Evolutionary conservation across 305 asterid species (phyloP).

Genomic region (Plantago lanceolata): DNA sequence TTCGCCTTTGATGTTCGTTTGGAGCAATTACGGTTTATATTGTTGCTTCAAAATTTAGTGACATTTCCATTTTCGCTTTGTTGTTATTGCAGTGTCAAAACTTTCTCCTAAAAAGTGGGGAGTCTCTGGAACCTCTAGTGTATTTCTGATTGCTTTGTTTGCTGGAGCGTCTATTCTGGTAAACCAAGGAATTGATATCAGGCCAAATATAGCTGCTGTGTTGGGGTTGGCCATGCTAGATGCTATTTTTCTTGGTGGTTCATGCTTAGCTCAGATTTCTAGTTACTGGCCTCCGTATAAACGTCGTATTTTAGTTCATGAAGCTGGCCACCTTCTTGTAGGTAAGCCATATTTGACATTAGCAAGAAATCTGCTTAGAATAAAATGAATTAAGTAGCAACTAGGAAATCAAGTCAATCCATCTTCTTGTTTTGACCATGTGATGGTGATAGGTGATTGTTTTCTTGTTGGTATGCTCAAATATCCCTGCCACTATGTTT

Average conservation of each 20-base stretch:
- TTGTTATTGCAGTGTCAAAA: conserved; percentile 59
- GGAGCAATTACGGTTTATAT: conserved; percentile 9
- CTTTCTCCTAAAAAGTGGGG: conserved; percentile 99
- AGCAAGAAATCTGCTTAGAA: too few species aligned
- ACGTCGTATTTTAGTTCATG: conserved; percentile 89
- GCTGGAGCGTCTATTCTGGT: conserved; percentile 64
- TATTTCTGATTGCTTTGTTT: conserved; percentile 51
- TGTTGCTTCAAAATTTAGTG: not conserved
- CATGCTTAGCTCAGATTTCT: conserved; percentile 83
- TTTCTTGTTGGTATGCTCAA: conserved; percentile 11
- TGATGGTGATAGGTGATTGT: conserved; percentile 7
- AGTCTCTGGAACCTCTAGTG: conserved; percentile 70
- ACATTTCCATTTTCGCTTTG: conserved; percentile 12
- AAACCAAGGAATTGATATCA: conserved; percentile 81
- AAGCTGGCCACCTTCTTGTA: conserved; percentile 96
- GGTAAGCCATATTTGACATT: conserved; percentile 42
- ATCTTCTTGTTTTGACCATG: conserved; percentile 9
- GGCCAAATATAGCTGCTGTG: conserved; percentile 72
- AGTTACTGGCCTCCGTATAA: conserved; percentile 94
- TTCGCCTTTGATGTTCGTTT: not conserved
- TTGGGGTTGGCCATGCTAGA: conserved; percentile 64
- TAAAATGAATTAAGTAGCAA: not conserved
- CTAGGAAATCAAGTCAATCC: not conserved
- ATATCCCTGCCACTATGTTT: too few species aligned
- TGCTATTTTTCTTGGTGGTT: conserved; percentile 85